Evolutionary conservation across 306 rosid species (phyloP), one percentile per base, ranked within the genome.

Genomic region (Crotalaria pallida): DNA sequence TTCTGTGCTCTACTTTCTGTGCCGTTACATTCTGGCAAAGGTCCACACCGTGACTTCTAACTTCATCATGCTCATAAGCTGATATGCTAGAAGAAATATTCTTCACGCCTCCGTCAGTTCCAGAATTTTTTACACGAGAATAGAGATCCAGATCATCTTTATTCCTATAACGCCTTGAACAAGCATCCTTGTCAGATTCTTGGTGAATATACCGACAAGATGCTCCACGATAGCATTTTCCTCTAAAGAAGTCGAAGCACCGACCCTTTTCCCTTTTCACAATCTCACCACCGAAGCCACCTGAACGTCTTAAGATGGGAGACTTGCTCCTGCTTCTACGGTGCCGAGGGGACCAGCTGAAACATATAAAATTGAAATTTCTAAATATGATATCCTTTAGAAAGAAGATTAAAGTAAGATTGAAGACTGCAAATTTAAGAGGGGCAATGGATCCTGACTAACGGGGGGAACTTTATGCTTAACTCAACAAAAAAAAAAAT

Each of bases 241-340:
- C 96, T 67, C 87, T 83, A 61, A 64, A 74, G 80, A 90, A 94
- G 81, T 84, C 83, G 21, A 85, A 88, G 77, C 97, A 94, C 58
- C 72, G 86, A 50, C 82, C 85, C 84, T 78, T 87, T 55, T 83
- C 87, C 74, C 87, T 79, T 83, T 83, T 87, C 77, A 70, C 58
- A 62, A 79, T 86, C 72, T 81, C 96, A 65, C 79, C 70, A 51
- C 66, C 74, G 57, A 76, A 73, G 75, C 85, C 87, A 68, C 84
- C 80, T 43, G 88, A 71, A 47, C 83, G 96, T 78, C 91, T 87
- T 70, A 67, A 53, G 64, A 67, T 38, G 45, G 98, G 98, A 66
- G 97, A 94, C 84, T 96, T 87, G 69, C 92, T 90, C 88, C 96
- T 87, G 80, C 89, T 89, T 84, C 96, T 85, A 33, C 73, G 89